These are phyloP conservation scores for Kodamaea suecica DNA, from an alignment of 1,139 yeast genomes.

Conservation along the genomic window DNA sequence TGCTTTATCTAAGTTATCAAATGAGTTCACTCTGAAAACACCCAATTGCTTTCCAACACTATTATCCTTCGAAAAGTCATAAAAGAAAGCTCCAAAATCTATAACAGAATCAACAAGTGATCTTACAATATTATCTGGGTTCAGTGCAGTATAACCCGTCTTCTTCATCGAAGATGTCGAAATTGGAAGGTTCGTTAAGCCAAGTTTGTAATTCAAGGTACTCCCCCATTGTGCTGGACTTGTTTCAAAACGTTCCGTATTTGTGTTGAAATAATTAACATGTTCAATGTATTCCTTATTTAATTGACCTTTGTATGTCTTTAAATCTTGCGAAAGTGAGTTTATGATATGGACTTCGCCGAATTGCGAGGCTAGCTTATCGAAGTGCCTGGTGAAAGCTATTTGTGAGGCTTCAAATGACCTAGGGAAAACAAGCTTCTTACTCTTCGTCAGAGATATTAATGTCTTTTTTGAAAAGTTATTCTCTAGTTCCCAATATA, in stretches of 20 bases:
- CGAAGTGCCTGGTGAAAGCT: constrained; percentile 64
- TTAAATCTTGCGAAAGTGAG: constrained; percentile 40
- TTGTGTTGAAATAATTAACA: constrained; percentile 24
- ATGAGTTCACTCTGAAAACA: constrained; percentile 60
- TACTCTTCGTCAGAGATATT: constrained; percentile 40
- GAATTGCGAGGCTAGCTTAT: constrained; percentile 51
- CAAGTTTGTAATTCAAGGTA: constrained; percentile 18
- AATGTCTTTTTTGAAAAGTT: constrained; percentile 39
- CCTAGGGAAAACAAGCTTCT: constrained; percentile 51
- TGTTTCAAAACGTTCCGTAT: constrained; percentile 4
- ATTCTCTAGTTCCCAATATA: constrained; percentile 58
- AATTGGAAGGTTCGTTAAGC: constrained; percentile 33
- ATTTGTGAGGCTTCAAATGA: constrained; percentile 63
- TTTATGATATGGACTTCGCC: constrained; percentile 64
- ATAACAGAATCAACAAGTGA: constrained; percentile 46
- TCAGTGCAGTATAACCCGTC: constrained; percentile 34
- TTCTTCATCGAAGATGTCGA: constrained; percentile 34
- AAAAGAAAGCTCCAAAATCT: constrained; percentile 66
- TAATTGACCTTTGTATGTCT: constrained; percentile 35
- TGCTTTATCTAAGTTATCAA: constrained; percentile 64
- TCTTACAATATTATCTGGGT: constrained; percentile 39
- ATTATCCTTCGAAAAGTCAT: constrained; percentile 44
- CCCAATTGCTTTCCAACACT: constrained; percentile 69
- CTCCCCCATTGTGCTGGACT: constrained; percentile 3
- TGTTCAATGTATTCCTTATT: constrained; percentile 32